Conservation (phyloP, 2,329 filamentous ascomycete species). For the Alternaria panax region DNA sequence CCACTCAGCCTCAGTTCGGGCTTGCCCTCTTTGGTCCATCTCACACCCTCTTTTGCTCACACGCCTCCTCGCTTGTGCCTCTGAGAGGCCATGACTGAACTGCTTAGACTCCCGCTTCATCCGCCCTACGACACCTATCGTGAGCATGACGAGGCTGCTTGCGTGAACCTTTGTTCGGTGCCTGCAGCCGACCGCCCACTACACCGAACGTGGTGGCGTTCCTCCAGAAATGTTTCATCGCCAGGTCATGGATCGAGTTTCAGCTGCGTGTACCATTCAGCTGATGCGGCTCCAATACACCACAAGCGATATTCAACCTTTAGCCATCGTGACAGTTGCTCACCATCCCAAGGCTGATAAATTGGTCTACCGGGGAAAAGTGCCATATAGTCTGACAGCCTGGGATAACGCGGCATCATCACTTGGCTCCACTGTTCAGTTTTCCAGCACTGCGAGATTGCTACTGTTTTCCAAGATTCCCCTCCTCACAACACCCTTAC, state of each 20-base stretch:
- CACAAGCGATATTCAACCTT: conserved; percentile 18
- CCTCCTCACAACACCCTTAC: conserved; percentile 11
- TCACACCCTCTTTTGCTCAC: conserved; percentile 28
- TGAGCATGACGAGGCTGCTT: conserved; percentile 24
- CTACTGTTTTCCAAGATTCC: conserved; percentile 12
- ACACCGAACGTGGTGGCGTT: conserved; percentile 7
- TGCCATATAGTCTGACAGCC: conserved; percentile 21
- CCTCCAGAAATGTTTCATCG: neutral
- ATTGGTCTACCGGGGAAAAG: conserved; percentile 6
- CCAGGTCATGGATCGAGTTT: conserved; percentile 1
- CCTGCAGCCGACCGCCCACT: conserved; percentile 17
- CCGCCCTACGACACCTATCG: conserved; percentile 23
- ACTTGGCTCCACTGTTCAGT: conserved; percentile 13
- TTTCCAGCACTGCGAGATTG: conserved; percentile 10
- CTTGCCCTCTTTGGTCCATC: conserved; percentile 25
- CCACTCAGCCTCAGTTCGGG: conserved; percentile 36
- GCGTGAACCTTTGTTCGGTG: conserved; percentile 40
- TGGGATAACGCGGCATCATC: conserved; percentile 18
- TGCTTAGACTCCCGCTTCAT: conserved; percentile 19
- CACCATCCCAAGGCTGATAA: neutral
- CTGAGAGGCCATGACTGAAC: conserved; percentile 32
- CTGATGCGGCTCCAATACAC: conserved; percentile 36
- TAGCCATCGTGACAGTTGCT: conserved; percentile 13
- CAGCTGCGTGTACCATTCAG: conserved; percentile 28
- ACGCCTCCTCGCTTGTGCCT: conserved; percentile 34